Evolutionary conservation across 2,329 filamentous ascomycete species (phyloP), one percentile per base, ranked within the genome.

Genomic region (Gyromitra esculenta): DNA sequence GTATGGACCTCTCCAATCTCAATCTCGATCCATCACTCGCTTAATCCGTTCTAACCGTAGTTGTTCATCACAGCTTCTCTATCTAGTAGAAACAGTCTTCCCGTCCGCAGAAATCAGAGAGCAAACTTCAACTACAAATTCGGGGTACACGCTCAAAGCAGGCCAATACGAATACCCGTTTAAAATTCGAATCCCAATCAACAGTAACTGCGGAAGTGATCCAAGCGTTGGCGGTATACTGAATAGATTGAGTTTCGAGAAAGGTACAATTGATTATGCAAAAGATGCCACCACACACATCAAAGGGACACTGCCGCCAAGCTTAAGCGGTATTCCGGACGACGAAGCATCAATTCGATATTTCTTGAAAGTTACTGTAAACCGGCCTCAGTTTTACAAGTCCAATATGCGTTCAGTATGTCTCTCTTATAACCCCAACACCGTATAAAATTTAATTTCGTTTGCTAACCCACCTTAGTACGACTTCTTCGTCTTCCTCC

Each of bases 301-400:
- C 78, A 96, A 92, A 82, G 90, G 90, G 80, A 97, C 94, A 0
- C 86, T 99, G 9, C 96, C 96, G 4, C 96, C 96, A 0, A 96
- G 94, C 3, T 85, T 98, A 69, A 92, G 88, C n/a, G 93, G 93
- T 1, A 94, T 96, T 79, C 92, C 93, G 0, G 91, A 91, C 41
- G 90, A 94, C 45, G 77, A 79, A 48, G 95, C 94, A 25, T 94
- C 97, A 84, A 94, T 98, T 76, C 89, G 91, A 80, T 99, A 99
- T 84, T 99, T 92, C 82, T 88, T 98, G 82, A 99, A 99, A 83
- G 93, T 92, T n/a, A 98, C 96, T 0, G 90, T 98, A 5, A 92
- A 94, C 81, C 87, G 79, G 18, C 81, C 81, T 0, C 73, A 80
- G 63, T 81, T 81, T 54, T 81, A 80, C 59, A 77, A 74, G 45